These are phyloP conservation scores for Neoscytalidium dimidiatum DNA, from an alignment of 2,329 filamentous ascomycete species.

Conservation along the genomic window DNA sequence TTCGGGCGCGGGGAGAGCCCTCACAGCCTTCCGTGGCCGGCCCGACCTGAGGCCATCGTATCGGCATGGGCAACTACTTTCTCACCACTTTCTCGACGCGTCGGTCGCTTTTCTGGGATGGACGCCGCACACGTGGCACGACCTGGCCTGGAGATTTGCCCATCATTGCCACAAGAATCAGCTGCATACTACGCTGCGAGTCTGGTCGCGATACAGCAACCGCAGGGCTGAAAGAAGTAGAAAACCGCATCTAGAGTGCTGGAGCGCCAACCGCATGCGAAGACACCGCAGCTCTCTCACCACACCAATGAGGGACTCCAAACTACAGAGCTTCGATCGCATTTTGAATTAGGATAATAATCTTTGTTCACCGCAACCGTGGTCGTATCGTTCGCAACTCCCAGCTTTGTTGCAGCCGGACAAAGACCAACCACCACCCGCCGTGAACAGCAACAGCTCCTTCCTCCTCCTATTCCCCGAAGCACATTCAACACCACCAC, in stretches of 20 bases:
- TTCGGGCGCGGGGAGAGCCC: not conserved
- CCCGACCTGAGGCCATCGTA: too few relatives aligned
- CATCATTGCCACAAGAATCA: not conserved
- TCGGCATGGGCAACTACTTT: not conserved
- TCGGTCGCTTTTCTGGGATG: not conserved
- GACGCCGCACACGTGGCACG: constrained; percentile 9
- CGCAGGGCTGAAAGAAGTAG: too few relatives aligned
- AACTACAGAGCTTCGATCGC: too few relatives aligned
- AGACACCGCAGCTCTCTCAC: too few relatives aligned
- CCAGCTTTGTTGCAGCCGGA: not conserved
- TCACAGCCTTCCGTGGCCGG: not conserved
- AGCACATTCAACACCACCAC: not conserved
- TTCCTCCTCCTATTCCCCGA: not conserved
- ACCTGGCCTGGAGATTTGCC: not conserved
- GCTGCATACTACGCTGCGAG: not conserved
- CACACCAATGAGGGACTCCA: not conserved
- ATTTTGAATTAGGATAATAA: too few relatives aligned
- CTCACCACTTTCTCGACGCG: not conserved
- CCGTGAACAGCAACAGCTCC: not conserved
- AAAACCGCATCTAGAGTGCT: too few relatives aligned
- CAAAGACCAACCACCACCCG: not conserved
- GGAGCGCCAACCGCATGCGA: too few relatives aligned
- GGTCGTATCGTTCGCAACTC: too few relatives aligned
- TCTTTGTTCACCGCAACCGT: too few relatives aligned
- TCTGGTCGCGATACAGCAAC: not conserved